A percentile compares a stretch with the other conserved stretches of the same genome.
These are phyloP conservation scores for Suillus subluteus DNA, from an alignment of 768 basidiomycete species.

Conservation along the genomic window DNA sequence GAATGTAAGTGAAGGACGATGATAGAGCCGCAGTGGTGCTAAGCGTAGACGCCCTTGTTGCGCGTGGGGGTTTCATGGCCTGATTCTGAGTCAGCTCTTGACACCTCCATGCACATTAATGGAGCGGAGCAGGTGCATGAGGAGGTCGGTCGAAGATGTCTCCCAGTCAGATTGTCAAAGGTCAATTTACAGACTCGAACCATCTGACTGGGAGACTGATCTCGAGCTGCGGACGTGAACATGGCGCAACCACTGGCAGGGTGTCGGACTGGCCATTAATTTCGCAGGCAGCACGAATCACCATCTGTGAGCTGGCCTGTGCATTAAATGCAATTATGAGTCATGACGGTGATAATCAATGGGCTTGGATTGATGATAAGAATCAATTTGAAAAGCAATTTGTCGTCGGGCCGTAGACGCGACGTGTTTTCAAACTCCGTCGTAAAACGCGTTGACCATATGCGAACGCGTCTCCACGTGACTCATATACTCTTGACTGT, in stretches of 20 bases:
- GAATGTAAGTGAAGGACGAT: neutral
- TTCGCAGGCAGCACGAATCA: neutral
- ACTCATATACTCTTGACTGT: slow-evolving; percentile 31
- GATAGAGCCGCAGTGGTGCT: neutral
- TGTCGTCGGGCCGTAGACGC: neutral
- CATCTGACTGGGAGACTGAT: neutral
- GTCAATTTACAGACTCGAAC: neutral
- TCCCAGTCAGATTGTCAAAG: neutral
- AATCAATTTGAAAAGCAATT: neutral
- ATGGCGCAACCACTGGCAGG: neutral
- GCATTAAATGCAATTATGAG: too few species aligned
- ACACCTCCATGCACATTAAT: neutral
- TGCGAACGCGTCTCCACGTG: slow-evolving; percentile 28
- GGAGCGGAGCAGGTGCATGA: neutral
- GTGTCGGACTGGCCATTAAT: neutral
- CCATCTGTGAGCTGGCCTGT: neutral
- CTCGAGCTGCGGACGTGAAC: neutral
- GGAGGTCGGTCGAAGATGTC: neutral
- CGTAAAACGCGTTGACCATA: slow-evolving; percentile 37
- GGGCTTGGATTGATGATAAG: neutral
- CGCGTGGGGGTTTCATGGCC: neutral
- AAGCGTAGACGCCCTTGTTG: neutral
- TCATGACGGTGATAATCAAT: neutral
- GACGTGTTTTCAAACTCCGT: slow-evolving; percentile 31
- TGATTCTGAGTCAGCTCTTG: neutral